phyloP scores from a whole-genome alignment of 2,329 filamentous ascomycete genomes.

The Monascus ruber region DNA sequence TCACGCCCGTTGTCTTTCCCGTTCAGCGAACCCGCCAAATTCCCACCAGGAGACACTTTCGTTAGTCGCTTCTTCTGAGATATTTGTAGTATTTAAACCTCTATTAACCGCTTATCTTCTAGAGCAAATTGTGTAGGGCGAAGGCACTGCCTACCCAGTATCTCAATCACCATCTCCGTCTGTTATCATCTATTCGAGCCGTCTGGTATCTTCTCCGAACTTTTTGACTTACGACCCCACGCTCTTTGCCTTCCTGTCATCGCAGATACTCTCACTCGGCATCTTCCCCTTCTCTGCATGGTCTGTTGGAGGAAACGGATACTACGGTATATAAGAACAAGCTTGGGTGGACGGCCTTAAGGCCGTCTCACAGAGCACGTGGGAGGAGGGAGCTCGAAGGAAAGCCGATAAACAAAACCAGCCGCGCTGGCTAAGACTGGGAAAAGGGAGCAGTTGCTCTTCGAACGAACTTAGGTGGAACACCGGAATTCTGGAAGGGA shows the following conservation, averaged over 20 bases:
- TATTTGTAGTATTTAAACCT: no score
- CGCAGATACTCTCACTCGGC: neutral
- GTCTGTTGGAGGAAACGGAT: conserved; percentile 4
- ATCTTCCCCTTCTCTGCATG: conserved; percentile 5
- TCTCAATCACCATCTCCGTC: no score
- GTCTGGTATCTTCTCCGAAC: neutral
- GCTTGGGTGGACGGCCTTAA: conserved; percentile 23
- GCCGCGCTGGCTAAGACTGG: conserved; percentile 7
- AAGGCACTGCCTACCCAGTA: no score
- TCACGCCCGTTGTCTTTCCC: no score
- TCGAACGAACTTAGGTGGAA: no score
- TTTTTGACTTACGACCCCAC: neutral
- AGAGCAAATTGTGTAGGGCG: no score
- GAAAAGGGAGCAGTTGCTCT: neutral
- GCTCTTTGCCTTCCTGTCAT: neutral
- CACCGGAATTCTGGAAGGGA: no score
- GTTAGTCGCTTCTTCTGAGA: no score
- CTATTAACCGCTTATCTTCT: no score
- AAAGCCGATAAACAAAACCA: conserved; percentile 1
- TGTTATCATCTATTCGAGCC: neutral
- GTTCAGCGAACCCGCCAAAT: no score
- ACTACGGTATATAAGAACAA: conserved; percentile 7
- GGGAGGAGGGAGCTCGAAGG: conserved; percentile 16
- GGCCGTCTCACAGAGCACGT: conserved; percentile 23
- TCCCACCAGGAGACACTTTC: no score